Conservation (phyloP, 1,284 basidiomycete species). For the Irpex lacteus region DNA sequence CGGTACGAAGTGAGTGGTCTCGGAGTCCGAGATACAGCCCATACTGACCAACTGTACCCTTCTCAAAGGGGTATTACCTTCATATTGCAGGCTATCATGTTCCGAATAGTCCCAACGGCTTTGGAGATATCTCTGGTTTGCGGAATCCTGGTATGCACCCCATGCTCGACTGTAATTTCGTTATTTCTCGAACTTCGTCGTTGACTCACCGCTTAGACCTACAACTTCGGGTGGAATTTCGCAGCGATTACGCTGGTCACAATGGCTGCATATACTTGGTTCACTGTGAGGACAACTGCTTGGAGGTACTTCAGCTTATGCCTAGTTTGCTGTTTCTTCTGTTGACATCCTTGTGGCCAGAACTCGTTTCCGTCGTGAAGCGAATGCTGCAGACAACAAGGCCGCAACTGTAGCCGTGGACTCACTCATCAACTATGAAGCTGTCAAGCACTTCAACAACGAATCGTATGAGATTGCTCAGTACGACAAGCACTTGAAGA, state of each 20-base stretch:
- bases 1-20: conserved; percentile 80
- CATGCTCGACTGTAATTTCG: background rate
- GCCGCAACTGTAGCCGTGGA: conserved; percentile 94
- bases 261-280: conserved; percentile 94
- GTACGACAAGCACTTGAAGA: conserved; percentile 86
- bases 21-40: background rate
- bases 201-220: conserved; percentile 55
- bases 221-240: conserved; percentile 97
- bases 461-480: conserved; percentile 88
- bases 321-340: background rate
- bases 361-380: conserved; percentile 91
- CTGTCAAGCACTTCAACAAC: conserved; percentile 99
- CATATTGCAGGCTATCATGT: conserved; percentile 89
- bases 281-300: conserved; percentile 92
- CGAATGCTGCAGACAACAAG: conserved; percentile 95
- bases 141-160: conserved; percentile 78
- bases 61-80: conserved; percentile 88
- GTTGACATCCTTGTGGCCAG: conserved; percentile 37
- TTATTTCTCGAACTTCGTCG: background rate
- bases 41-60: conserved; percentile 1
- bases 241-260: conserved; percentile 87
- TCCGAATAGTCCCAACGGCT: conserved; percentile 94
- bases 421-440: conserved; percentile 96
- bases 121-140: conserved; percentile 97
- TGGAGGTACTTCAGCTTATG: conserved; percentile 67